These are phyloP conservation scores for Nadsonia starkeyi-henricii DNA, from an alignment of 1,139 yeast genomes.

Conservation along the genomic window DNA sequence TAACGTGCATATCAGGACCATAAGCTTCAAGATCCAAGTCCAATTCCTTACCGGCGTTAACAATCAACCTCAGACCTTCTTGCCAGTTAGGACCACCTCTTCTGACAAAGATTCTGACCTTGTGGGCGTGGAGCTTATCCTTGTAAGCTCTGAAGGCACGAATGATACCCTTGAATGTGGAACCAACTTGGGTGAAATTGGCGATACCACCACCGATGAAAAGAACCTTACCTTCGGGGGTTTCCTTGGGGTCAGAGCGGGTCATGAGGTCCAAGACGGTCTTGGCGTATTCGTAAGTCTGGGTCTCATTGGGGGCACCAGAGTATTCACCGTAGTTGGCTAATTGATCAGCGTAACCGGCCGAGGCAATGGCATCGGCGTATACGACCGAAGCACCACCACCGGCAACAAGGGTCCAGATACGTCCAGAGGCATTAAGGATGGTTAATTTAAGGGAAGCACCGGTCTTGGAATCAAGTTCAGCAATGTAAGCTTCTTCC, in stretches of 20 bases:
- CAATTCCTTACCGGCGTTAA: constrained; percentile 32
- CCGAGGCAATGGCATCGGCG: constrained; percentile 35
- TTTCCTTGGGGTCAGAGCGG: constrained; percentile 23
- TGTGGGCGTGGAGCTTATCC: constrained; percentile 26
- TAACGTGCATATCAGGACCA: constrained; percentile 37
- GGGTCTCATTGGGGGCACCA: constrained; percentile 34
- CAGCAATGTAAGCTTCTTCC: constrained; percentile 35
- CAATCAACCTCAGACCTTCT: constrained; percentile 32
- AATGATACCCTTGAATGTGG: constrained; percentile 35
- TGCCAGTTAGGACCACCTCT: constrained; percentile 38
- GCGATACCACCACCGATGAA: constrained; percentile 37
- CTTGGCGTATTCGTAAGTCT: constrained; percentile 35
- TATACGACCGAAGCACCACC: constrained; percentile 36
- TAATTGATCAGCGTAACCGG: constrained; percentile 30
- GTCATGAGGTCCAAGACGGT: constrained; percentile 35
- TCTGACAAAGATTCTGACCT: constrained; percentile 30
- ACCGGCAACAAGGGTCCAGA: constrained; percentile 35
- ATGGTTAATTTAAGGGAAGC: constrained; percentile 33
- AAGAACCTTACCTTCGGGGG: constrained; percentile 29
- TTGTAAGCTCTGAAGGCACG: constrained; percentile 33
- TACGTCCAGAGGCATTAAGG: constrained; percentile 30
- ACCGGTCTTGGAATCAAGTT: constrained; percentile 35
- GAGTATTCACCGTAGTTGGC: constrained; percentile 37
- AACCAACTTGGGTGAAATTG: constrained; percentile 35
- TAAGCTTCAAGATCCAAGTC: constrained; percentile 34